Base-by-base conservation (phyloP, 2,329 filamentous ascomycete genomes). In the Trichoderma lentiforme region DNA sequence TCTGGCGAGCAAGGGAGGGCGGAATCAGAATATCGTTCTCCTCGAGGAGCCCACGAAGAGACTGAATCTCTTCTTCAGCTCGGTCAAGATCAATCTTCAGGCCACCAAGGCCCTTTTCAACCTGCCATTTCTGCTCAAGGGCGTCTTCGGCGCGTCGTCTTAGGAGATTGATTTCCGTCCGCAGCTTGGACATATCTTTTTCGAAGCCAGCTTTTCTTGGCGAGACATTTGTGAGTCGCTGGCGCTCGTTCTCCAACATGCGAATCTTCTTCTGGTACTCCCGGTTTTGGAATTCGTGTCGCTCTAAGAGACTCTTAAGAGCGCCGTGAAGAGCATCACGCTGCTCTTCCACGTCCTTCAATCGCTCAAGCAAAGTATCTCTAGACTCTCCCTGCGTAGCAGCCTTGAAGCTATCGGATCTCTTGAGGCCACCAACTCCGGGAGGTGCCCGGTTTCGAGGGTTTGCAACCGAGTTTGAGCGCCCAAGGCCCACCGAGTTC, bases 51-150 rank as follows among this genome's bases (percentile, higher is more conserved):
- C 85, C 88, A 57, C 93, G 90, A 53, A 99, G 87, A n/a, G 93
- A 93, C 53, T 89, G 86, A 34, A 97, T 97, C 83, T 99, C 96
- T 80, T 96, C 93, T 81, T 98, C 94, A 30, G 96, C 95, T 74
- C 95, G 93, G 81, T 98, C 96, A 56, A 99, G 89, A 79, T 98
- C 95, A 92, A 97, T 98, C 84, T 97, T 97, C 71, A 98, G 84
- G 70, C 95, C 94, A 67, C 90, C 88, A 2, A 98, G 85, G 21
- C 94, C 94, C 82, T 97, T 97, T 82, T 98, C 95, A 73, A 95
- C 95, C 79, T 97, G 92, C 91, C 93, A 98, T 82, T 98, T 98
- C 78, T 97, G 93, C 78, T 97, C 94, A 15, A 98, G 87, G 18
- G 95, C 95, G 74, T 98, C 95, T 77, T 99, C 95, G 34, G 95